phyloP scores from a whole-genome alignment of 192 early-diverging fungal species.

The Chytriomyces sp. region DNA sequence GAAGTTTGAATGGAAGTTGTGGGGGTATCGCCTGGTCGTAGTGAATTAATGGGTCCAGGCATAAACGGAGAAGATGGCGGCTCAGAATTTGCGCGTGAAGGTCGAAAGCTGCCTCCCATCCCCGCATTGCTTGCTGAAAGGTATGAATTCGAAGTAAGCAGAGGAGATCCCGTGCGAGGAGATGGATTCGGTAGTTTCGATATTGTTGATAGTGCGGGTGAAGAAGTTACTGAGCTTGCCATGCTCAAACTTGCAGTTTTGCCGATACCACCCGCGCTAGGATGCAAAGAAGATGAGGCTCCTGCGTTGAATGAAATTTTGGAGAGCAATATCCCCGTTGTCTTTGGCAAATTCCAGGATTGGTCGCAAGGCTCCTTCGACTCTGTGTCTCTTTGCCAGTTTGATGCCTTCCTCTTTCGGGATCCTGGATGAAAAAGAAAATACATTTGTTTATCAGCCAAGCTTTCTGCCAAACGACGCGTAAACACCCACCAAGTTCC shows the following conservation, averaged over 20 bases:
- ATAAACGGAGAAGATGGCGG: too few relatives aligned
- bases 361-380: conserved; percentile 39
- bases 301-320: conserved; percentile 12
- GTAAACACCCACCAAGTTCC: conserved; percentile 73
- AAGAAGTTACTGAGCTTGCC: too few relatives aligned
- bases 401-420: conserved; percentile 26
- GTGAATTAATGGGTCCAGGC: too few relatives aligned
- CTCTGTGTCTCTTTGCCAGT: conserved; percentile 39
- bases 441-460: neutral
- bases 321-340: conserved; percentile 19
- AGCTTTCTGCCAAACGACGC: neutral
- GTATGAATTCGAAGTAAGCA: too few relatives aligned
- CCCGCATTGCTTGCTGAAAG: too few relatives aligned
- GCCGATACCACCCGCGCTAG: neutral
- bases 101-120: too few relatives aligned
- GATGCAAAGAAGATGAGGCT: neutral
- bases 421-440: conserved; percentile 17
- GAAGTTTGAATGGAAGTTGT: too few relatives aligned
- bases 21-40: too few relatives aligned
- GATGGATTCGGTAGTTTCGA: conserved; percentile 6
- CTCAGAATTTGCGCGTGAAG: too few relatives aligned
- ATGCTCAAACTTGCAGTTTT: neutral
- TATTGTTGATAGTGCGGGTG: neutral
- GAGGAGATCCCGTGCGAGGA: neutral
- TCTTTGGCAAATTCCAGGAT: conserved; percentile 43